Evolutionary conservation across 2,329 filamentous ascomycete species (phyloP), one percentile per base, ranked within the genome.

Genomic region (Nothophaeocryptopus gaeumannii): DNA sequence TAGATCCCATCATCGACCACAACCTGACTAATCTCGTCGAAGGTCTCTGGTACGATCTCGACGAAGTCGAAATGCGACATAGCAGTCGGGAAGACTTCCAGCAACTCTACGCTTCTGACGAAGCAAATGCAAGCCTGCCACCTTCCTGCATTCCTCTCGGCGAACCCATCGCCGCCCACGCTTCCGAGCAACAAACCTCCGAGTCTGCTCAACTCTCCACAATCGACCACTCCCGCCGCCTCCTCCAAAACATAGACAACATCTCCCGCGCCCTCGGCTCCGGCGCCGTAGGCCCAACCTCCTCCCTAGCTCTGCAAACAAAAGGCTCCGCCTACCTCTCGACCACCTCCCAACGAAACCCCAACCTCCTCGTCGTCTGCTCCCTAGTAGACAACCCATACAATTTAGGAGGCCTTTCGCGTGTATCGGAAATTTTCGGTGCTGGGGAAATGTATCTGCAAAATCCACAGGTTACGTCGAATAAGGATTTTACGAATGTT

Each of bases 381-480:
- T 78, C 76, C 14, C 65, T 78, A 1, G 73, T 78, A 42, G 71
- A 74, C 58, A 76, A 76, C 38, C 72, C 75, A 8, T 72, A 74
- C 45, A 78, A 78, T 48, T 66, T 78, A 8, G 75, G 75, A 45
- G 75, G 75, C 12, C 69, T 78, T 9, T 76, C 72, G 16, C 71
- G 77, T 33, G 73, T 75, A 42, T 69, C 71, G 5, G 77, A 80
- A 52, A 76, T 78, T 31, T 79, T 79, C 50, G 77, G 76, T 44
- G 69, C 74, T 2, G 64, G 68, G 35, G 66, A 69, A 2, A 62
- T 80, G 12, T 73, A 74, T 58, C 66, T 80, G 15, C 63, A 68
- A 39, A 63, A 63, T 36, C 69, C 70, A 31, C 64, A 72, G 26
- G 69, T 74, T 4, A 65, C 70, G 0, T 67, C 65, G 0, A 69